Conservation (phyloP, 352 stramenopile genomes). For the Phytopythium cucurbitacearum region DNA sequence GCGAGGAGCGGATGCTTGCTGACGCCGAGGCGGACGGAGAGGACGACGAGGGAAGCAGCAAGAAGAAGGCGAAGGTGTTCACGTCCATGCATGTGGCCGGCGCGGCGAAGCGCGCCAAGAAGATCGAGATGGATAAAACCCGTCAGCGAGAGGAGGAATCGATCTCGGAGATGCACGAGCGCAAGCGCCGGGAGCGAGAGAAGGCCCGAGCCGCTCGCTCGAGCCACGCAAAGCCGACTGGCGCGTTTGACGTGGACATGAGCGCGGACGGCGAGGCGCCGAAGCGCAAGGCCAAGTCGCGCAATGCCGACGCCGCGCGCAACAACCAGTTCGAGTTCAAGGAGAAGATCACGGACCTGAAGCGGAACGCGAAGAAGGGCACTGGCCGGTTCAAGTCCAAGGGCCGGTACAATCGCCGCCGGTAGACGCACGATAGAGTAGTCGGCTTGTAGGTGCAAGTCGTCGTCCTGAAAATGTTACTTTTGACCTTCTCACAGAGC, state of each 20-base stretch:
- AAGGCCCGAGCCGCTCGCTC: constrained; percentile 55
- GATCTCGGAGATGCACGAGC: constrained; percentile 74
- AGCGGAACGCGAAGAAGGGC: constrained; percentile 88
- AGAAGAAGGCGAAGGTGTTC: constrained; percentile 69
- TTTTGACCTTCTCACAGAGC: too few relatives aligned
- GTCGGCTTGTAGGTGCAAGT: constrained; percentile 6
- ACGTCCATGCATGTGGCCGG: constrained; percentile 74
- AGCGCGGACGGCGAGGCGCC: constrained; percentile 15
- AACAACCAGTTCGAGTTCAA: constrained; percentile 85
- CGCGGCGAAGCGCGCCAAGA: constrained; percentile 80
- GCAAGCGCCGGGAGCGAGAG: constrained; percentile 75
- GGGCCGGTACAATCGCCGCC: constrained; percentile 79
- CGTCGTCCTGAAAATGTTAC: too few relatives aligned
- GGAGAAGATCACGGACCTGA: constrained; percentile 89
- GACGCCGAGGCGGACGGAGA: constrained; percentile 44
- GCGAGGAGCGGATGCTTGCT: constrained; percentile 74
- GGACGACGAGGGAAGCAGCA: constrained; percentile 26
- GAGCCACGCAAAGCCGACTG: constrained; percentile 32
- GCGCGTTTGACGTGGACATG: constrained; percentile 78
- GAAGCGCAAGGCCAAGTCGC: constrained; percentile 31
- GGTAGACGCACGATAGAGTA: constrained; percentile 34
- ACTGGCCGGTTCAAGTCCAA: constrained; percentile 90
- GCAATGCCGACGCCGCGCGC: constrained; percentile 22
- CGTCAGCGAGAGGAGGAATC: constrained; percentile 67
- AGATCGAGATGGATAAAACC: constrained; percentile 47